A percentile compares a stretch with the other conserved stretches of the same genome.
Evolutionary conservation across 2,329 filamentous ascomycete species (phyloP).

Genomic region (Cryphonectria japonica): DNA sequence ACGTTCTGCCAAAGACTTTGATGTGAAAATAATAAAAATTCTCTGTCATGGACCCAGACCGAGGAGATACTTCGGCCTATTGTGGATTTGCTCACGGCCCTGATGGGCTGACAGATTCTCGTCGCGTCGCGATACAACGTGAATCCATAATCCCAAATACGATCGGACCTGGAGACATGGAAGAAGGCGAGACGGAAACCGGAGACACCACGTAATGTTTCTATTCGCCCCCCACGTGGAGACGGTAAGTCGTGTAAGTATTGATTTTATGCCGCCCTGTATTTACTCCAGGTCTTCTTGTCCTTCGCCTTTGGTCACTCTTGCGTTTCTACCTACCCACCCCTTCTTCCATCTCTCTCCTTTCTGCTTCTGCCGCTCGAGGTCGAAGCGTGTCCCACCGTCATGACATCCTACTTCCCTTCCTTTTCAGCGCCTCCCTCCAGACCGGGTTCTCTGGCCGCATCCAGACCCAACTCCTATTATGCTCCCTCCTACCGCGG

Average conservation of each 20-base stretch:
- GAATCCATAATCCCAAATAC: slow-evolving; percentile 17
- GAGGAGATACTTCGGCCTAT: neutral
- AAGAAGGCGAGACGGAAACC: slow-evolving; percentile 14
- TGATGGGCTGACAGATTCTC: slow-evolving; percentile 22
- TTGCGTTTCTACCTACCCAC: slow-evolving; percentile 4
- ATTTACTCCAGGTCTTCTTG: slow-evolving; percentile 23
- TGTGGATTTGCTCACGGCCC: slow-evolving; percentile 6
- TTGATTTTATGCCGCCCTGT: neutral
- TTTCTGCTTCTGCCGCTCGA: slow-evolving; percentile 3
- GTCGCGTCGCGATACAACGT: slow-evolving; percentile 23
- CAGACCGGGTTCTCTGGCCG: slow-evolving; percentile 27
- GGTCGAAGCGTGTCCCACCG: slow-evolving; percentile 3
- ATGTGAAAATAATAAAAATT: neutral
- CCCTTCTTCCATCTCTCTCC: neutral
- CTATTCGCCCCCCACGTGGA: slow-evolving; percentile 6
- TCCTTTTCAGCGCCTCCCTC: slow-evolving; percentile 27
- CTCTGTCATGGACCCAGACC: neutral
- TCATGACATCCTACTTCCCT: slow-evolving; percentile 27
- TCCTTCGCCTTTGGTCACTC: neutral
- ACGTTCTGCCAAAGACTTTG: slow-evolving; percentile 2
- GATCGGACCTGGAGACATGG: slow-evolving; percentile 19
- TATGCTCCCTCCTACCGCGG: slow-evolving; percentile 12
- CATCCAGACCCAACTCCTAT: slow-evolving; percentile 27
- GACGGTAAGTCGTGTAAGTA: slow-evolving; percentile 23
- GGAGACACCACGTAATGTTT: slow-evolving; percentile 23